Evolutionary conservation across 106 monocot species (phyloP), one percentile per base, ranked within the genome.

Genomic region (Dactylorhiza incarnata): DNA sequence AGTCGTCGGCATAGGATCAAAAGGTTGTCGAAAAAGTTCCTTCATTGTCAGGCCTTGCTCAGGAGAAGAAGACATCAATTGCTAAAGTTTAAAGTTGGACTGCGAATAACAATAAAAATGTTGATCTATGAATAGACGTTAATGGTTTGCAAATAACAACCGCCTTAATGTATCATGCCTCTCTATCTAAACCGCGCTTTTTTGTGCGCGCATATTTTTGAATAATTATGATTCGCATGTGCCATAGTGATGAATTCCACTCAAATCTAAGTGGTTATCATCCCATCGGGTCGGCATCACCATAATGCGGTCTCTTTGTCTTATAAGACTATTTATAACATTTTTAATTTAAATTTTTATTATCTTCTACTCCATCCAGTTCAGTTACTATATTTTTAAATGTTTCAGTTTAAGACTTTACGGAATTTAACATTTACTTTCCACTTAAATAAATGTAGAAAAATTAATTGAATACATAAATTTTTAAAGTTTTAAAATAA

Each of bases 201-300:
- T n/a, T n/a, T 19, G n/a, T 4, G 19, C 16, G n/a, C 56, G n/a
- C 17, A 16, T 6, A 16, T 56, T 56, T 26, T 63, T 63, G 11
- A 65, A 12, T 24, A 65, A 65, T 65, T 65, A 65, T 65, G 65
- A 29, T 37, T 65, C 65, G 29, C 29, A 65, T 25, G 65, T 65
- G 13, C 65, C 65, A 29, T 65, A 26, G 29, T 65, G 65, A 65
- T 26, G 9, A 29, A 65, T 65, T 65, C 65, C 65, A 65, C 65
- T 29, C 17, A 29, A 65, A 29, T 29, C 29, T 29, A 65, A 29
- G 65, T 65, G 65, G 12, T 29, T 65, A 26, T 29, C 65, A 65
- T 65, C 65, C 11, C 65, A 65, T 65, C 24, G 29, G 65, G 12
- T 24, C 9, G 29, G 9, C 65, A 65, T 37, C 29, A 29, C 29